These are phyloP conservation scores for Phialophora expanda DNA, from an alignment of 2,329 filamentous ascomycete genomes.

Conservation along the genomic window DNA sequence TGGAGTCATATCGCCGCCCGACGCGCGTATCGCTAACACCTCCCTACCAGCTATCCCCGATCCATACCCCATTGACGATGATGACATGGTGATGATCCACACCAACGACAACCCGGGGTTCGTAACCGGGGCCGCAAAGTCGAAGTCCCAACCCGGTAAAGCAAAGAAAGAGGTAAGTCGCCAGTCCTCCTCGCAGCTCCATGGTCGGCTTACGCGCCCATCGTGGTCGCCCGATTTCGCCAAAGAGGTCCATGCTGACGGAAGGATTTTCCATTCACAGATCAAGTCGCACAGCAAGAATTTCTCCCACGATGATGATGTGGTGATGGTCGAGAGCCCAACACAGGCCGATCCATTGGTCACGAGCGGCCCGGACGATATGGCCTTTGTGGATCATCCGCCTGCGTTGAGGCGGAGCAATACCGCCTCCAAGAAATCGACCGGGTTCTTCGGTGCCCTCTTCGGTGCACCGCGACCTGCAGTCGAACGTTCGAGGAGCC, in stretches of 20 bases:
- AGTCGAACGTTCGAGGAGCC: slow-evolving; percentile 39
- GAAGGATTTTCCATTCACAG: slow-evolving; percentile 40
- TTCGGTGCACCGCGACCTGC: slow-evolving; percentile 63
- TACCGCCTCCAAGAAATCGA: slow-evolving; percentile 66
- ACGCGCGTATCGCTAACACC: slow-evolving; percentile 5
- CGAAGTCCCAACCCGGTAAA: slow-evolving; percentile 44
- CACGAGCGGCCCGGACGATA: slow-evolving; percentile 56
- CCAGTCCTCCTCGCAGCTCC: slow-evolving; percentile 26
- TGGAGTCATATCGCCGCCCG: neutral
- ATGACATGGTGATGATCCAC: slow-evolving; percentile 66
- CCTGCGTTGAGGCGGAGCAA: slow-evolving; percentile 64
- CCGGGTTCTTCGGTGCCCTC: slow-evolving; percentile 63
- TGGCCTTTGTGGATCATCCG: slow-evolving; percentile 58
- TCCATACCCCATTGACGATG: slow-evolving; percentile 68
- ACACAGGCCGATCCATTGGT: slow-evolving; percentile 53
- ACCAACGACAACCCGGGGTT: slow-evolving; percentile 48
- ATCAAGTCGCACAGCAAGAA: slow-evolving; percentile 39
- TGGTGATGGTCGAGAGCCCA: slow-evolving; percentile 60
- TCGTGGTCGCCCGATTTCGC: slow-evolving; percentile 36
- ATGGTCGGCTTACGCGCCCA: slow-evolving; percentile 23
- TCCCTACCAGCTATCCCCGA: slow-evolving; percentile 49
- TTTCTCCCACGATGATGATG: slow-evolving; percentile 53
- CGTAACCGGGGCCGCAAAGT: slow-evolving; percentile 42
- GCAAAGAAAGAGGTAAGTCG: slow-evolving; percentile 48
- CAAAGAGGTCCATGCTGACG: slow-evolving; percentile 36